A percentile compares a stretch with the other conserved stretches of the same genome.
Evolutionary conservation across 306 rosid genomes (phyloP).

Genomic region (Ormosia emarginata): DNA sequence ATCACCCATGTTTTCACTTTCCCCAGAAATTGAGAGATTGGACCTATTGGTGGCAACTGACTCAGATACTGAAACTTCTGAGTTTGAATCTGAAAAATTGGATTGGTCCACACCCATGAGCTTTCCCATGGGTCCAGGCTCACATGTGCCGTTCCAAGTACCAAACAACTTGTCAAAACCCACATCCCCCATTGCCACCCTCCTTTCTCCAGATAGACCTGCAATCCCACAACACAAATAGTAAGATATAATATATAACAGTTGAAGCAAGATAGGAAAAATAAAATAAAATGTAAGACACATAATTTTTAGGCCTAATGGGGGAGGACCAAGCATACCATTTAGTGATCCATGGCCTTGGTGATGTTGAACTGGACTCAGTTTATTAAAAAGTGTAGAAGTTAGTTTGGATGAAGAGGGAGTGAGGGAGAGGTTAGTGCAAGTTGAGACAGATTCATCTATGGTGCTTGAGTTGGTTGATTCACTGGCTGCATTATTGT

Average conservation of each 20-base stretch:
- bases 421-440: conserved; percentile 61
- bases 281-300: not conserved
- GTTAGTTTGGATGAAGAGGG: conserved; percentile 34
- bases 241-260: not conserved
- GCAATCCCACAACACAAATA: conserved; percentile 16
- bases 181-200: conserved; percentile 9
- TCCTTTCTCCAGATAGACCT: conserved; percentile 28
- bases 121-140: conserved; percentile 4
- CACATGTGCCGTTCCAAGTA: not conserved
- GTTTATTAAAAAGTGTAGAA: conserved; percentile 5
- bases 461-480: conserved; percentile 56
- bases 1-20: conserved; percentile 30
- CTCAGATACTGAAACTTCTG: conserved; percentile 70
- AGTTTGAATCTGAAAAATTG: conserved; percentile 69
- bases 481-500: conserved; percentile 51
- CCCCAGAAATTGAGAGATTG: conserved; percentile 39
- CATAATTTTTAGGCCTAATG: not conserved
- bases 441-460: conserved; percentile 62
- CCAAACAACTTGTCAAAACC: conserved; percentile 25
- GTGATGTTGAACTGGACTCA: conserved; percentile 13
- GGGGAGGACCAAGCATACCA: conserved; percentile 29
- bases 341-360: conserved; percentile 24
- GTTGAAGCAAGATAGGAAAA: not conserved
- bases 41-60: conserved; percentile 57
- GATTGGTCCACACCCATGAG: conserved; percentile 40